Conservation (phyloP, 768 basidiomycete genomes). For the Tephrocybe rancida region DNA sequence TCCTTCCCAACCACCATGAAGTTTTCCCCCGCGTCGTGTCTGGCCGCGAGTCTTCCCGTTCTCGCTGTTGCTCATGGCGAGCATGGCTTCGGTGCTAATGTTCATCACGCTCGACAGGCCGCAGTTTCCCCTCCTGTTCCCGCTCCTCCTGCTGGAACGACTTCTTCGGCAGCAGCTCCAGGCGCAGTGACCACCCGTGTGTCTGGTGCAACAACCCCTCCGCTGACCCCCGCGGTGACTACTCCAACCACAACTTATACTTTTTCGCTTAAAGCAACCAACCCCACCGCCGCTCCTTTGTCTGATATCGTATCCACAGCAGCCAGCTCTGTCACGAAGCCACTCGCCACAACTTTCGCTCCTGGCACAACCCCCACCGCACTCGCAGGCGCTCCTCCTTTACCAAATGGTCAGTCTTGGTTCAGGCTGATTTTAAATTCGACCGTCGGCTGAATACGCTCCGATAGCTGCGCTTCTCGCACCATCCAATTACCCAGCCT, state of each 20-base stretch:
- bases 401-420: conserved; percentile 50
- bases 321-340: conserved; percentile 40
- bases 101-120: conserved; percentile 22
- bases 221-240: conserved; percentile 17
- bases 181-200: background rate
- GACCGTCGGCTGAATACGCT: background rate
- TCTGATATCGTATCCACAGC: conserved; percentile 47
- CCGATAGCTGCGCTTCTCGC: conserved; percentile 41
- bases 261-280: conserved; percentile 49
- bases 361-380: conserved; percentile 54
- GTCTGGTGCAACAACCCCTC: conserved; percentile 17
- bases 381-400: conserved; percentile 58
- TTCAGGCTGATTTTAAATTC: background rate
- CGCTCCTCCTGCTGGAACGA: conserved; percentile 6
- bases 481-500: conserved; percentile 62
- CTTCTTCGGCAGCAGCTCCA: background rate
- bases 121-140: conserved; percentile 10
- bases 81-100: conserved; percentile 13
- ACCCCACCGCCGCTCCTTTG: conserved; percentile 65
- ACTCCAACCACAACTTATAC: conserved; percentile 36
- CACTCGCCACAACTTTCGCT: conserved; percentile 47
- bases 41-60: conserved; percentile 40
- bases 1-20: conserved; percentile 31
- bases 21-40: conserved; percentile 25
- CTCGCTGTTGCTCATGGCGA: conserved; percentile 41